These are phyloP conservation scores for Ormosia semicastrata DNA, from an alignment of 306 rosid genomes.

Conservation along the genomic window DNA sequence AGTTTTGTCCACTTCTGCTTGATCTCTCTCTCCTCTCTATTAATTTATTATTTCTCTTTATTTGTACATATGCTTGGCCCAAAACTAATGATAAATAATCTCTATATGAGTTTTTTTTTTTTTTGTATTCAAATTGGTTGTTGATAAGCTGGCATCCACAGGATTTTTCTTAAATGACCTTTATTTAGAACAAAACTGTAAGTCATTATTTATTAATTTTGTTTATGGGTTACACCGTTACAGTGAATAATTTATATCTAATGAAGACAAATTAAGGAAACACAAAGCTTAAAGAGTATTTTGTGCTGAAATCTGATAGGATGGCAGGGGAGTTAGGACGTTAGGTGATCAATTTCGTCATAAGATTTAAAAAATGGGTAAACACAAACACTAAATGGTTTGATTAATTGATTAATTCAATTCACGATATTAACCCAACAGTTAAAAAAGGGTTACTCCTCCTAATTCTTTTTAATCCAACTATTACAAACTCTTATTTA, in stretches of 20 bases:
- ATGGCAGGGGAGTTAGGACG: constrained; percentile 42
- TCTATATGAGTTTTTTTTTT: not conserved
- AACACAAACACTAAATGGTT: constrained; percentile 2
- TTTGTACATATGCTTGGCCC: constrained; percentile 23
- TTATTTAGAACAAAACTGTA: constrained; percentile 28
- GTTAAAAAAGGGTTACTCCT: constrained; percentile 16
- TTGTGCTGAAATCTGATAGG: constrained; percentile 40
- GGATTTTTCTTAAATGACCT: constrained; percentile 31
- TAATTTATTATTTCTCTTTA: constrained; percentile 1
- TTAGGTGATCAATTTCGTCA: constrained; percentile 56
- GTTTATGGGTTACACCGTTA: constrained; percentile 21
- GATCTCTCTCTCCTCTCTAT: constrained; percentile 22
- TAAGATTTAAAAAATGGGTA: constrained; percentile 16
- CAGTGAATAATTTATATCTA: constrained; percentile 22
- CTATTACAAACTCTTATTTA: not conserved
- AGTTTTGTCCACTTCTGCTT: constrained; percentile 36
- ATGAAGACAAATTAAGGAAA: constrained; percentile 33
- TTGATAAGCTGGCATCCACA: constrained; percentile 50
- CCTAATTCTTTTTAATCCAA: not conserved
- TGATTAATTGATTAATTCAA: not conserved
- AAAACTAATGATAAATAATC: constrained; percentile 21
- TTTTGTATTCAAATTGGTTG: constrained; percentile 28
- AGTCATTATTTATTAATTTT: constrained; percentile 15
- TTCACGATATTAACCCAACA: not conserved
- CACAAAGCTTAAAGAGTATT: constrained; percentile 30